A percentile compares a stretch with the other conserved stretches of the same genome.
Conservation (phyloP, 371 early-diverging fungal species). For the Umbelopsis sp. region DNA sequence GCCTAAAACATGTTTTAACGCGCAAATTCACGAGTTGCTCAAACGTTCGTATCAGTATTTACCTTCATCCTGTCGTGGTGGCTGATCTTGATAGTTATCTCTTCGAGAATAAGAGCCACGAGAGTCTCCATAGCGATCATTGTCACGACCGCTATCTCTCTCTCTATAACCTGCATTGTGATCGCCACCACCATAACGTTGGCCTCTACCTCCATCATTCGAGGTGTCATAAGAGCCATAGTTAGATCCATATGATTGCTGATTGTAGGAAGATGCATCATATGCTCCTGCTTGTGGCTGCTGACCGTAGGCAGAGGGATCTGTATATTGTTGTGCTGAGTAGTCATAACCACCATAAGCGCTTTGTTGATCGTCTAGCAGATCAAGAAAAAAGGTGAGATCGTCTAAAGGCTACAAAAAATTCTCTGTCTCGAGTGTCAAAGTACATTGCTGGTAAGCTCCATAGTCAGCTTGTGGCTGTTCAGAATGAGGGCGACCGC, state of each 20-base stretch:
- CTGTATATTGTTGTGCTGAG: slow-evolving; percentile 1
- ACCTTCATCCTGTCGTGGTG: slow-evolving; percentile 1
- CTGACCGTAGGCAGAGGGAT: slow-evolving; percentile 1
- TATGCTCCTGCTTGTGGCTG: not conserved
- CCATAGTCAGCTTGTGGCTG: slow-evolving; percentile 8
- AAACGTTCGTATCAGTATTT: not conserved
- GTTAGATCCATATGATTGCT: slow-evolving; percentile 7
- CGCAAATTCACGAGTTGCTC: not conserved
- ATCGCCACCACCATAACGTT: not conserved
- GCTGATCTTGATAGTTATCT: slow-evolving; percentile 15
- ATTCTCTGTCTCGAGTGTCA: slow-evolving; percentile 6
- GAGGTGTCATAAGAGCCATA: not conserved
- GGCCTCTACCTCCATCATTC: not conserved
- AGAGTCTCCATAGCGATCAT: slow-evolving; percentile 14
- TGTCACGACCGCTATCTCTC: not conserved
- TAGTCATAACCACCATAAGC: slow-evolving; percentile 11
- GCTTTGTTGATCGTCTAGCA: slow-evolving; percentile 17
- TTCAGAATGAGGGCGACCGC: not conserved
- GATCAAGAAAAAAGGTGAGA: slow-evolving; percentile 13
- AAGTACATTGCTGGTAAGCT: slow-evolving; percentile 14
- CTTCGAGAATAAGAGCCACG: slow-evolving; percentile 13
- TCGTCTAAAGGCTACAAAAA: not conserved
- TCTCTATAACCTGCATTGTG: not conserved
- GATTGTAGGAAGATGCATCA: slow-evolving; percentile 9
- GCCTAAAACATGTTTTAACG: not conserved